Evolutionary conservation across 306 rosid genomes (phyloP).

Genomic region (Prunus salicina): DNA sequence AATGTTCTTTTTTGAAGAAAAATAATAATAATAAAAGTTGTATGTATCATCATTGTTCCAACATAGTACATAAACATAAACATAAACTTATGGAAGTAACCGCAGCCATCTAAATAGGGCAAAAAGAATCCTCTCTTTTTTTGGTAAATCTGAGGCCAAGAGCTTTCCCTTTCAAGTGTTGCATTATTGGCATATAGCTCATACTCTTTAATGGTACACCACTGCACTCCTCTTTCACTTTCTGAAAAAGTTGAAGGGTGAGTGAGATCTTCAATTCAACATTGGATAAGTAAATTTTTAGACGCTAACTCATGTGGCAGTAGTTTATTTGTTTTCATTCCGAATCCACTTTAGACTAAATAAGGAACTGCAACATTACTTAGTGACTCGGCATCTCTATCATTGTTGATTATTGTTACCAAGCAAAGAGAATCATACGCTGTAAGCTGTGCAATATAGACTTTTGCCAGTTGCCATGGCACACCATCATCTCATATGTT

Average conservation of each 20-base stretch:
- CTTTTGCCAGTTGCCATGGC: too few relatives aligned
- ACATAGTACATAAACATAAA: neutral
- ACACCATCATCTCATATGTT: too few relatives aligned
- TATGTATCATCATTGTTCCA: neutral
- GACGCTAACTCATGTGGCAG: too few relatives aligned
- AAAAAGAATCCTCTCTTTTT: neutral
- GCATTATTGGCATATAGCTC: slow-evolving; percentile 2
- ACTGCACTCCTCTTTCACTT: neutral
- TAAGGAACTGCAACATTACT: too few relatives aligned
- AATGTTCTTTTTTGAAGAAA: neutral
- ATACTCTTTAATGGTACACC: slow-evolving; percentile 5
- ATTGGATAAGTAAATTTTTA: too few relatives aligned
- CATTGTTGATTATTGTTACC: too few relatives aligned
- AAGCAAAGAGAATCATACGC: too few relatives aligned
- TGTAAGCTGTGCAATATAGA: too few relatives aligned
- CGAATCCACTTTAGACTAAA: too few relatives aligned
- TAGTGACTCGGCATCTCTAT: too few relatives aligned
- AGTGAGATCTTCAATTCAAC: neutral
- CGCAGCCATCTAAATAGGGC: neutral
- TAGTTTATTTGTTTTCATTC: too few relatives aligned
- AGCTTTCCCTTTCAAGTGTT: neutral
- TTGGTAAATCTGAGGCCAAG: slow-evolving; percentile 1
- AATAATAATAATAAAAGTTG: too few relatives aligned
- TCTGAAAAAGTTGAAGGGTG: neutral
- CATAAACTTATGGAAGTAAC: neutral